phyloP scores from a whole-genome alignment of 148 eudicot species.

The Rhododendron kiyosumense region DNA sequence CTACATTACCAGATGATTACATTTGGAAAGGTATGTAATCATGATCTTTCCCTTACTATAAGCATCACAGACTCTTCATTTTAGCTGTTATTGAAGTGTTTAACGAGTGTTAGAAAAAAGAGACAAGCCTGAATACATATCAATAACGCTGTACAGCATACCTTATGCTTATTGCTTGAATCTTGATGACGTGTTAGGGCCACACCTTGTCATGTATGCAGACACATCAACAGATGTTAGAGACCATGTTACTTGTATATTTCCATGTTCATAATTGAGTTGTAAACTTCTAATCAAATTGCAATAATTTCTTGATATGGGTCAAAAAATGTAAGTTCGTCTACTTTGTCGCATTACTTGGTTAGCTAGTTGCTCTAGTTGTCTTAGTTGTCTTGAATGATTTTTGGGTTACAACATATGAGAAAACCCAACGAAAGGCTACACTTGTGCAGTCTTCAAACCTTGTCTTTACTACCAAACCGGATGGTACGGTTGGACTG shows the following conservation, averaged over 20 bases:
- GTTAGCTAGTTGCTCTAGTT: not conserved
- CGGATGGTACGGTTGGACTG: not conserved
- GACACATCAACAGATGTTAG: not conserved
- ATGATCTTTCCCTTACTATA: not conserved
- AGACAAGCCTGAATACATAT: not conserved
- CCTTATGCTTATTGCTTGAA: not conserved
- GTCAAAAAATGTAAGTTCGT: not conserved
- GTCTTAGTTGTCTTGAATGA: not conserved
- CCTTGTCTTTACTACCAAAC: too few relatives aligned
- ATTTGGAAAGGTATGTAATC: constrained; percentile 59
- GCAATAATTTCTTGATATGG: not conserved
- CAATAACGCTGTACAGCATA: not conserved
- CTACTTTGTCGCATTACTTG: not conserved
- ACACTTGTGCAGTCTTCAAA: too few relatives aligned
- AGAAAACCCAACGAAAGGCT: too few relatives aligned
- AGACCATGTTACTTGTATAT: not conserved
- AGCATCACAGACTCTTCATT: not conserved
- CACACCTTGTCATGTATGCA: not conserved
- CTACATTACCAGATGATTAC: constrained; percentile 75
- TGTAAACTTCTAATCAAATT: not conserved
- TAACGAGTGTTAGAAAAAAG: not conserved
- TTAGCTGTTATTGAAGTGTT: not conserved
- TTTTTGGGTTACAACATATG: too few relatives aligned
- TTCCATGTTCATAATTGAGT: not conserved
- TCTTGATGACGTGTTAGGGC: not conserved